Evolutionary conservation across 805 yeast genomes (phyloP).

Genomic region (Yarrowia sp.): DNA sequence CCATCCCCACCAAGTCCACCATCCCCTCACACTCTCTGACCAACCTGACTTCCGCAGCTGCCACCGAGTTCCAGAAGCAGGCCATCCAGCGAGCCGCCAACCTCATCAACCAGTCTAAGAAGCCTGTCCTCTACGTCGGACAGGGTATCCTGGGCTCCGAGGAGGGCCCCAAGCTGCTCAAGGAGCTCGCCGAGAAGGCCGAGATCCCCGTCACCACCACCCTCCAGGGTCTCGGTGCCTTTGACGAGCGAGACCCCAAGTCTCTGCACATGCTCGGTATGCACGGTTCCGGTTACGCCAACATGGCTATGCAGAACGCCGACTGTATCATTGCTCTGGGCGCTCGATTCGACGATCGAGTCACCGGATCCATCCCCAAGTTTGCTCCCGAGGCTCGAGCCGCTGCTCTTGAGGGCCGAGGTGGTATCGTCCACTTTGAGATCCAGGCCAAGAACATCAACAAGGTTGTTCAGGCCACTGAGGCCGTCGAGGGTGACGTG

Average conservation of each 20-base stretch:
- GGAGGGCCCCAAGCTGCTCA: conserved; percentile 79
- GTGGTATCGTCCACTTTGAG: conserved; percentile 97
- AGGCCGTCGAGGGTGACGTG: conserved; percentile 96
- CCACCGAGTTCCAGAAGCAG: conserved; percentile 75
- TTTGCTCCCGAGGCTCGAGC: conserved; percentile 93
- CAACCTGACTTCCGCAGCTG: conserved; percentile 70
- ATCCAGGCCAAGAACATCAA: conserved; percentile 96
- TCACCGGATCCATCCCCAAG: conserved; percentile 81
- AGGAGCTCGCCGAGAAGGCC: conserved; percentile 88
- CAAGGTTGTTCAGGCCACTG: conserved; percentile 92
- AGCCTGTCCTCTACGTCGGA: conserved; percentile 90
- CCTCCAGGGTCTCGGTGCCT: conserved; percentile 91
- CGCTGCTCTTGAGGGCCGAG: conserved; percentile 87
- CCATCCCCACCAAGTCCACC: conserved; percentile 90
- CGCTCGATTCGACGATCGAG: conserved; percentile 98
- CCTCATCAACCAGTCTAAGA: conserved; percentile 80
- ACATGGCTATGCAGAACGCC: conserved; percentile 90
- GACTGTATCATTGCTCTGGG: conserved; percentile 94
- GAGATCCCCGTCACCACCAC: conserved; percentile 96
- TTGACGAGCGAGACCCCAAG: conserved; percentile 88
- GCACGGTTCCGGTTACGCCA: conserved; percentile 98
- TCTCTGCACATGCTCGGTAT: conserved; percentile 96
- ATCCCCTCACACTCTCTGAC: conserved; percentile 64
- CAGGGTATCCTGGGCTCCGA: conserved; percentile 83
- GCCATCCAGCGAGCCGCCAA: conserved; percentile 79